Percentiles rank a stretch among this genome's conserved stretches.
These are phyloP conservation scores for Xanthoceras sorbifolium DNA, from an alignment of 345 rosid species.

Conservation along the genomic window DNA sequence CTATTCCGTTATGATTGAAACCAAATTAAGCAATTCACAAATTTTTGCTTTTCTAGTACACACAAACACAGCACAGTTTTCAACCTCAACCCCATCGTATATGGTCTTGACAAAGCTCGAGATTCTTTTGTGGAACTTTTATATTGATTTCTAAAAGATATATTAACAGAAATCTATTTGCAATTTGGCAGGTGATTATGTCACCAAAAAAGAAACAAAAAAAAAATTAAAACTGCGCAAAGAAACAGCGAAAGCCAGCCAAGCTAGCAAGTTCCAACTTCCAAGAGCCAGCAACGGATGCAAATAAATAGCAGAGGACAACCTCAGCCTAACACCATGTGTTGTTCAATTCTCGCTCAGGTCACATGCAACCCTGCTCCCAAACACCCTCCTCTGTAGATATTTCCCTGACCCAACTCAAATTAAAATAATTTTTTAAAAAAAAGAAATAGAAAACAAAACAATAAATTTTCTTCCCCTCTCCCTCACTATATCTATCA, in stretches of 20 bases:
- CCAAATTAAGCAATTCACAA: not conserved
- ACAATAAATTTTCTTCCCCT: not conserved
- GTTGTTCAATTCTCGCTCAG: no score
- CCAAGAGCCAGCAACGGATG: not conserved
- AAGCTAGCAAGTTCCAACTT: not conserved
- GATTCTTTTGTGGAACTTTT: not conserved
- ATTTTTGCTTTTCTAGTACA: no score
- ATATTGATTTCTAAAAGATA: not conserved
- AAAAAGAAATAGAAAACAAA: not conserved
- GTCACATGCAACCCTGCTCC: slow-evolving; percentile 18
- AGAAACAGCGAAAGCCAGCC: not conserved
- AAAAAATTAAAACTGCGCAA: slow-evolving; percentile 1
- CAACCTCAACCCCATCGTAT: no score
- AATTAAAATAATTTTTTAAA: not conserved
- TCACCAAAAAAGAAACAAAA: not conserved
- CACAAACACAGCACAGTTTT: no score
- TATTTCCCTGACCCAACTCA: not conserved
- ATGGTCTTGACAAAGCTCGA: not conserved
- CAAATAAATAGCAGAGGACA: no score
- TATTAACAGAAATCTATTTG: slow-evolving; percentile 30
- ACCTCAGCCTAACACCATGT: no score
- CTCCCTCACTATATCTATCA: not conserved
- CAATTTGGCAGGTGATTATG: slow-evolving; percentile 28
- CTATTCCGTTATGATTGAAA: no score
- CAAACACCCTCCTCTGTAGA: not conserved